Conservation (phyloP, 2,329 filamentous ascomycete species). For the Botrytis pseudocinerea region DNA sequence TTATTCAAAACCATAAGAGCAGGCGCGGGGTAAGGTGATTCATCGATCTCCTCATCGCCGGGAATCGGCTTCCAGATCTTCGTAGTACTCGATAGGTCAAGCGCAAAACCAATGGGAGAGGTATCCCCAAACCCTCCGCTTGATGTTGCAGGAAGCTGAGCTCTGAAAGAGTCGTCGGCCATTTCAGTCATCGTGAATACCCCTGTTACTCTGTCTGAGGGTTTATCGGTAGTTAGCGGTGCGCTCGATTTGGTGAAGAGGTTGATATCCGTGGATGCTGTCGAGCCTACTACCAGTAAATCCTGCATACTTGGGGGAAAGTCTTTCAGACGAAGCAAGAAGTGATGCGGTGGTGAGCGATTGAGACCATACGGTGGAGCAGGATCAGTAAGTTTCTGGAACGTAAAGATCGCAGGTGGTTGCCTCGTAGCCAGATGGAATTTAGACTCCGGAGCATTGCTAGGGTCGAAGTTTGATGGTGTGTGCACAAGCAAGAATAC, state of each 20-base stretch:
- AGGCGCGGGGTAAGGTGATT: constrained; percentile 79
- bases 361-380: constrained; percentile 69
- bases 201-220: constrained; percentile 59
- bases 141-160: constrained; percentile 68
- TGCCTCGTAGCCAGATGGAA: constrained; percentile 79
- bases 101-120: constrained; percentile 71
- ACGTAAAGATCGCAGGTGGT: constrained; percentile 60
- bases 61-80: constrained; percentile 77
- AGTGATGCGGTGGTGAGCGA: constrained; percentile 70
- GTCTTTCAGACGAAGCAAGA: constrained; percentile 72
- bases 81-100: constrained; percentile 83
- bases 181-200: constrained; percentile 74
- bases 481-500: constrained; percentile 81
- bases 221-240: constrained; percentile 61
- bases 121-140: constrained; percentile 67
- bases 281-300: constrained; percentile 78
- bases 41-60: constrained; percentile 68
- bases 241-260: constrained; percentile 73
- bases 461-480: constrained; percentile 56
- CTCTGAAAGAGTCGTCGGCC: constrained; percentile 71
- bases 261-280: constrained; percentile 75
- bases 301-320: constrained; percentile 82
- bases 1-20: constrained; percentile 84
- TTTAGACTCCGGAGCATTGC: constrained; percentile 58
- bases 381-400: constrained; percentile 74